phyloP scores from a whole-genome alignment of 1,284 basidiomycete species.

The Taiwanofungus camphoratus region DNA sequence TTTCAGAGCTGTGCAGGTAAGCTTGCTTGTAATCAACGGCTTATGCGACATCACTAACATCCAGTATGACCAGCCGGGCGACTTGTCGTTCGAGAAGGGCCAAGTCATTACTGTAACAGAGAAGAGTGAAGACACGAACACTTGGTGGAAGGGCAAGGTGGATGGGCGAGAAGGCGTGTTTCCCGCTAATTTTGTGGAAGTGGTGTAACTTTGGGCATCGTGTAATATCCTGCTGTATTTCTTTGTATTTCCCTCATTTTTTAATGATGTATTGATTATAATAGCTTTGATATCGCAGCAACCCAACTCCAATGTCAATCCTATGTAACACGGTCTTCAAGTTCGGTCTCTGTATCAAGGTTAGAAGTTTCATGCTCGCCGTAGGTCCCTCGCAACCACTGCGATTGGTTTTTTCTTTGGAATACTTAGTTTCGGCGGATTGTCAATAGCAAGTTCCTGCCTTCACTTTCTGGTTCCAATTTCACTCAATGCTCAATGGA shows the following conservation, averaged over 20 bases:
- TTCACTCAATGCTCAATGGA: no score
- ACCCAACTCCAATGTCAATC: not conserved
- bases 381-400: no score
- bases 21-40: conserved; percentile 11
- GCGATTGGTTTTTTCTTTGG: no score
- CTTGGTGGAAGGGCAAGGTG: conserved; percentile 73
- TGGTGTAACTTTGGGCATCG: conserved; percentile 24
- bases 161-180: conserved; percentile 43
- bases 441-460: no score
- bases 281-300: not conserved
- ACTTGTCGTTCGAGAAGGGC: conserved; percentile 81
- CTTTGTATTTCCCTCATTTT: not conserved
- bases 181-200: conserved; percentile 51
- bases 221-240: not conserved
- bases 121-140: conserved; percentile 71
- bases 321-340: no score
- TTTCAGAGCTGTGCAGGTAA: conserved; percentile 67
- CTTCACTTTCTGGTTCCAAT: no score
- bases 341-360: not conserved
- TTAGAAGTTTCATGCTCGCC: no score
- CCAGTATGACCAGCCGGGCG: conserved; percentile 50
- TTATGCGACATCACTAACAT: not conserved
- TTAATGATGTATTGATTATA: not conserved
- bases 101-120: conserved; percentile 74
- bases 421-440: no score